phyloP scores from a whole-genome alignment of 2,329 filamentous ascomycete species.

The Cryphonectria radicalis region DNA sequence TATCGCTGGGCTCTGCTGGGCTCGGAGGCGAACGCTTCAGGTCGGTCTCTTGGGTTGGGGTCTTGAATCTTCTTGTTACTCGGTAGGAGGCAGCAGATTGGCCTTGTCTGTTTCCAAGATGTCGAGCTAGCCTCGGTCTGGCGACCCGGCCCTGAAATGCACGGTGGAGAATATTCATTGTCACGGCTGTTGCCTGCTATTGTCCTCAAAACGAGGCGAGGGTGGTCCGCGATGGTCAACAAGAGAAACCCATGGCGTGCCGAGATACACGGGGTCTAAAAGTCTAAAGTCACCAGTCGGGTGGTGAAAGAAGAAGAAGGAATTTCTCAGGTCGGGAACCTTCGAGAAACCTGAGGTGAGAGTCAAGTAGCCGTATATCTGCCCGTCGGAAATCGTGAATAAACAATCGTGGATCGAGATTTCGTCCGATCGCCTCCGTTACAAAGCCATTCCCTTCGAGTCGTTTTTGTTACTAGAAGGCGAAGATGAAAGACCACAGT shows the following conservation, averaged over 20 bases:
- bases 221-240: background rate
- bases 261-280: background rate
- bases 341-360: background rate
- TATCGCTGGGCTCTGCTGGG: background rate
- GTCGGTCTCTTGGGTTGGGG: background rate
- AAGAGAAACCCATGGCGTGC: background rate
- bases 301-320: background rate
- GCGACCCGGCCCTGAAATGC: slow-evolving; percentile 16
- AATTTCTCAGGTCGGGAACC: background rate
- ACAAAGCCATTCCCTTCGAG: background rate
- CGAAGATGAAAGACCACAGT: background rate
- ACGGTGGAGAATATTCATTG: slow-evolving; percentile 11
- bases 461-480: background rate
- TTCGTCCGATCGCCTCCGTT: background rate
- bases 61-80: background rate
- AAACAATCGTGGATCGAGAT: background rate
- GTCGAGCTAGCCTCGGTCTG: slow-evolving; percentile 2
- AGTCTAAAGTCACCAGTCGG: background rate
- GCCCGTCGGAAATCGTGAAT: background rate
- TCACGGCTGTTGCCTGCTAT: background rate
- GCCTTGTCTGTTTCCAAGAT: background rate
- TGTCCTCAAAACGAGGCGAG: background rate
- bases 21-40: background rate
- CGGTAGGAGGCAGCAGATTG: background rate
- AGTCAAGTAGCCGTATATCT: background rate